A percentile compares a stretch with the other conserved stretches of the same genome.
Conservation (phyloP, 805 yeast species). For the Yarrowia sp. region DNA sequence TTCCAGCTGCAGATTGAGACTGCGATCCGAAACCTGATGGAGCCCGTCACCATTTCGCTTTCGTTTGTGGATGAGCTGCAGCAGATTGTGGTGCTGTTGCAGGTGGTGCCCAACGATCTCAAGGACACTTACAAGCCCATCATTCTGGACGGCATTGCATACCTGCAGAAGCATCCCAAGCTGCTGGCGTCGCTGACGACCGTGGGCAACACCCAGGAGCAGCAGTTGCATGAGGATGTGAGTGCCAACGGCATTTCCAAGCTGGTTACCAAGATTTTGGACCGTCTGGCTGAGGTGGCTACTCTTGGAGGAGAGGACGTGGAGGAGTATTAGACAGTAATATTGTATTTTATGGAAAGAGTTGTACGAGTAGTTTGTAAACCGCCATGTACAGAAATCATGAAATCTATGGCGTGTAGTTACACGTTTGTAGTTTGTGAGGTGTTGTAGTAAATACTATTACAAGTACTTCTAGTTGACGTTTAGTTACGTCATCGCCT, state of each 20-base stretch:
- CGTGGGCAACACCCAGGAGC: conserved; percentile 64
- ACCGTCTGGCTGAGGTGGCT: conserved; percentile 1
- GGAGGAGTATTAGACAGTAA: conserved; percentile 4
- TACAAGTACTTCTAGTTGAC: no score
- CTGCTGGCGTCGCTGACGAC: conserved; percentile 66
- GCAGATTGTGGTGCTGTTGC: conserved; percentile 63
- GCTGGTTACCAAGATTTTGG: conserved; percentile 4
- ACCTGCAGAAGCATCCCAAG: conserved; percentile 81
- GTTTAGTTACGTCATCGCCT: no score
- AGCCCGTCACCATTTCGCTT: conserved; percentile 47
- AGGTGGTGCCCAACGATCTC: conserved; percentile 42
- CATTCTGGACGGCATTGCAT: conserved; percentile 59
- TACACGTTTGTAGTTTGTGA: no score
- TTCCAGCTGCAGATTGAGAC: conserved; percentile 64
- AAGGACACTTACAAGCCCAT: conserved; percentile 32
- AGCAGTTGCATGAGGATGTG: conserved; percentile 50
- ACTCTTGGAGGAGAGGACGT: not conserved
- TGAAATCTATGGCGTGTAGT: no score
- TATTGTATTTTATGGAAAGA: no score
- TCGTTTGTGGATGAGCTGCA: conserved; percentile 58
- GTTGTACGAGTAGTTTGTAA: no score
- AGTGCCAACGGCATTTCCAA: conserved; percentile 3
- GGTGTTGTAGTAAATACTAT: no score
- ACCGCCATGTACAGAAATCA: no score
- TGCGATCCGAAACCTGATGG: conserved; percentile 67